These are phyloP conservation scores for Neoscytalidium dimidiatum DNA, from an alignment of 2,329 filamentous ascomycete species.

Conservation along the genomic window DNA sequence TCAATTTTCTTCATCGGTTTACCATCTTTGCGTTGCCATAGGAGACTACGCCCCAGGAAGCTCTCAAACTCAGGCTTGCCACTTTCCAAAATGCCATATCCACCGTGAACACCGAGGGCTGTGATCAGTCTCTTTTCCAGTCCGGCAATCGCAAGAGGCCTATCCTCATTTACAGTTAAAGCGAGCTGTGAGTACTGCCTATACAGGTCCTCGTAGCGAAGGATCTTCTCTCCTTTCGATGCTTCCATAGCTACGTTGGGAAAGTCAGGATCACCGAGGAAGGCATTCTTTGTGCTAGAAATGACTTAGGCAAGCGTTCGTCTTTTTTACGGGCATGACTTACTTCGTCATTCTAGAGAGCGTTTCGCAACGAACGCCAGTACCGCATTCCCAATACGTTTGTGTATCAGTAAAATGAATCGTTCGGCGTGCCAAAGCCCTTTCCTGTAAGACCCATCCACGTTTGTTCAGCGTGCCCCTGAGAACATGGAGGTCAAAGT, in stretches of 20 bases:
- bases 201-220: background rate
- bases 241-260: background rate
- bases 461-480: background rate
- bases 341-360: constrained; percentile 24
- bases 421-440: background rate
- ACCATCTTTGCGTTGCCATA: background rate
- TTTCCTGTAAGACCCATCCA: background rate
- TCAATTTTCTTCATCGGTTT: background rate
- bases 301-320: background rate
- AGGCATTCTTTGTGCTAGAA: background rate
- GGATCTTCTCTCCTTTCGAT: background rate
- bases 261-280: background rate
- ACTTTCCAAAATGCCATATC: constrained; percentile 35
- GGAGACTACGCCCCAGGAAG: background rate
- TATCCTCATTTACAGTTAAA: constrained; percentile 24
- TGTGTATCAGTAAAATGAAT: background rate
- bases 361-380: background rate
- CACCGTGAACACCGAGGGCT: constrained; percentile 28
- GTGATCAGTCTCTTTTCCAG: constrained; percentile 32
- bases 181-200: background rate
- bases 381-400: background rate
- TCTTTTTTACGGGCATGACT: constrained; percentile 21
- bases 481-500: background rate
- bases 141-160: constrained; percentile 35
- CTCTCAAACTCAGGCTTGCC: background rate